These are phyloP conservation scores for Trichomonascus vanleenenianus DNA, from an alignment of 805 yeast species.

Conservation along the genomic window DNA sequence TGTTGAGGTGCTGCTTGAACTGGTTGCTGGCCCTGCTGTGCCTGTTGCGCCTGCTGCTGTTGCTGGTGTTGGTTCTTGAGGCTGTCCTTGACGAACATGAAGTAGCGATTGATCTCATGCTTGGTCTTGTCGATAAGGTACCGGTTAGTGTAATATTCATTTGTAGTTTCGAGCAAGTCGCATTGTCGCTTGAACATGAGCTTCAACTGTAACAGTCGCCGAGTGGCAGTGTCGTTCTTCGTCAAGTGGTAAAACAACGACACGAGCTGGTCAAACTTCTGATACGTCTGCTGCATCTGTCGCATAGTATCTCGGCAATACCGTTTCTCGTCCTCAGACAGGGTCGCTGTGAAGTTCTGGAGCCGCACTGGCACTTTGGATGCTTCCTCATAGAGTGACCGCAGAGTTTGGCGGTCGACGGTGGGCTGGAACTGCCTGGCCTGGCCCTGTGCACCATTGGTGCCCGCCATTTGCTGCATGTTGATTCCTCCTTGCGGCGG, in stretches of 20 bases:
- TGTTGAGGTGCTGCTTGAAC: slow-evolving; percentile 17
- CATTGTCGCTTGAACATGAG: slow-evolving; percentile 69
- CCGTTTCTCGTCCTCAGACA: slow-evolving; percentile 58
- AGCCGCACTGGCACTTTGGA: slow-evolving; percentile 56
- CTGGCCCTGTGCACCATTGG: background rate
- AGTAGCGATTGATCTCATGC: slow-evolving; percentile 64
- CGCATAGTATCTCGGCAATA: slow-evolving; percentile 44
- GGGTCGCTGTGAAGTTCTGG: slow-evolving; percentile 50
- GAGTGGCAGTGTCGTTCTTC: slow-evolving; percentile 66
- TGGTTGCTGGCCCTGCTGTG: slow-evolving; percentile 21
- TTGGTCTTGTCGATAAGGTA: slow-evolving; percentile 64
- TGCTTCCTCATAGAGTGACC: slow-evolving; percentile 61
- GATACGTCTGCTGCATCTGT: slow-evolving; percentile 43
- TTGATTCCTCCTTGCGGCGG: slow-evolving; percentile 6
- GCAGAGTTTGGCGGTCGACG: slow-evolving; percentile 45
- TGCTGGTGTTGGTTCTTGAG: slow-evolving; percentile 30
- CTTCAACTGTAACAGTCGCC: slow-evolving; percentile 68
- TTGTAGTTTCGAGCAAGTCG: slow-evolving; percentile 53
- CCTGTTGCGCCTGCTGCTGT: slow-evolving; percentile 15
- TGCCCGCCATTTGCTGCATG: no score
- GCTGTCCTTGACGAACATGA: slow-evolving; percentile 66
- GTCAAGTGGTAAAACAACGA: slow-evolving; percentile 74
- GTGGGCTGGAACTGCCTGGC: background rate
- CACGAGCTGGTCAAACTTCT: slow-evolving; percentile 65
- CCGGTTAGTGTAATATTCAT: slow-evolving; percentile 62